Evolutionary conservation across 352 stramenopile species (phyloP), one percentile per base, ranked within the genome.

Genomic region (Phytopythium cucurbitacearum): DNA sequence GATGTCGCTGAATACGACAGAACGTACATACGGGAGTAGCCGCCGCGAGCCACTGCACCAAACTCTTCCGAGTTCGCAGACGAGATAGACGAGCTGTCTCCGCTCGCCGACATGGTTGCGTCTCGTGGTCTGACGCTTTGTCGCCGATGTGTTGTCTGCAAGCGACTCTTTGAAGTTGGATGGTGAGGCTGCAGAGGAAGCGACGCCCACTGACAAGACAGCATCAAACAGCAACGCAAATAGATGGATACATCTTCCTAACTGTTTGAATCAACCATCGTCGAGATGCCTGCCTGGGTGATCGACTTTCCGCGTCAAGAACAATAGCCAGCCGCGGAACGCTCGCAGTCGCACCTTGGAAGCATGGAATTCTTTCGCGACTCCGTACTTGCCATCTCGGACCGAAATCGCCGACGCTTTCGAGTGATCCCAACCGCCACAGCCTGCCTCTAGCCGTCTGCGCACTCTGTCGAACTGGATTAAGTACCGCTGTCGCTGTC

Each of bases 1-100:
- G 60, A 67, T 47, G 60, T 43, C 2, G 49, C 9, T 45, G 67
- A 73, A 53, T 67, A 48, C 16, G 58, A 63, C 5, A 89, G 60
- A 38, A 84, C 69, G 36, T 89, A 89, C 78, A 85, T 87, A 46
- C 78, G 75, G 41, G 71, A 71, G 51, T 87, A 87, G 3, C 78
- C 78, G 2, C 67, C 67, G 32, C 73, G 75, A 12, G 71, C 73
- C 0, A 87, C 73, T 4, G 62, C 56, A 5, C 78, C 73, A 55
- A 80, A 84, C 21, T 75, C 60, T 12, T 75, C 66, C 52, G 78
- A 89, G 56, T 85, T 68, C 35, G 68, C 72, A 1, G 78, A 89
- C 38, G 78, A 85, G 16, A 73, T 53, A 1, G 65, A 73, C 16
- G 65, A 73, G 36, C 65, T 69, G 15, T 57, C 58, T 10, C 3